phyloP scores from a whole-genome alignment of 345 rosid genomes.

The Populus ilicifolia region DNA sequence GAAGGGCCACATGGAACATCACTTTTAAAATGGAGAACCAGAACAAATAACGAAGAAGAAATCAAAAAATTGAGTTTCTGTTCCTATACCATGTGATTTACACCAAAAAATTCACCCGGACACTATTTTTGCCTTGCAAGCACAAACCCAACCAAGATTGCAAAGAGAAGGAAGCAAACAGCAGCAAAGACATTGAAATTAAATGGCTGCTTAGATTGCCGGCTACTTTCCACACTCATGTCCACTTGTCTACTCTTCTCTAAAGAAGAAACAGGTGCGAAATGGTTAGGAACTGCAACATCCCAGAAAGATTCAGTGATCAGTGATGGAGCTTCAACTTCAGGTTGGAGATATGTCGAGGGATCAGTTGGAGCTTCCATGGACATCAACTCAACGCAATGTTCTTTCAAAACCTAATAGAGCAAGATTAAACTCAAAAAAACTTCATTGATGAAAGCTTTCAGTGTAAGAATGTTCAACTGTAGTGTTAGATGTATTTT shows the following conservation, averaged over 20 bases:
- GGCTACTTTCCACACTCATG: constrained; percentile 12
- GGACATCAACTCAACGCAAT: constrained; percentile 73
- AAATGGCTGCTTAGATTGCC: constrained; percentile 1
- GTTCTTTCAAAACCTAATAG: constrained; percentile 70
- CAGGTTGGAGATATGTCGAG: constrained; percentile 54
- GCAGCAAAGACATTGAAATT: constrained; percentile 38
- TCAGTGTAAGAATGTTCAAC: background rate
- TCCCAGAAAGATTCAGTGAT: constrained; percentile 67
- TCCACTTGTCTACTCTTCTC: constrained; percentile 30
- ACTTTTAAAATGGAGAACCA: no score
- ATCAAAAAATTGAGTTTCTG: no score
- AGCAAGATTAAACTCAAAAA: background rate
- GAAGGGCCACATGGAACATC: no score
- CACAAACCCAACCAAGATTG: constrained; percentile 48
- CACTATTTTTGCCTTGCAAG: constrained; percentile 27
- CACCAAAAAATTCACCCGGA: background rate
- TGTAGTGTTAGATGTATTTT: no score
- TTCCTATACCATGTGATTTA: background rate
- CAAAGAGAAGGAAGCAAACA: constrained; percentile 48
- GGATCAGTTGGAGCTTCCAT: constrained; percentile 53
- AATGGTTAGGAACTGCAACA: constrained; percentile 25
- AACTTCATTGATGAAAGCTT: background rate
- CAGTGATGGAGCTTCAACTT: constrained; percentile 43
- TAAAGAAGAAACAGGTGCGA: constrained; percentile 16
- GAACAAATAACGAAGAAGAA: no score